Percentiles rank a stretch among this genome's conserved stretches.
Evolutionary conservation across 331 rosid genomes (phyloP).

Genomic region (Dryas integrifolia): DNA sequence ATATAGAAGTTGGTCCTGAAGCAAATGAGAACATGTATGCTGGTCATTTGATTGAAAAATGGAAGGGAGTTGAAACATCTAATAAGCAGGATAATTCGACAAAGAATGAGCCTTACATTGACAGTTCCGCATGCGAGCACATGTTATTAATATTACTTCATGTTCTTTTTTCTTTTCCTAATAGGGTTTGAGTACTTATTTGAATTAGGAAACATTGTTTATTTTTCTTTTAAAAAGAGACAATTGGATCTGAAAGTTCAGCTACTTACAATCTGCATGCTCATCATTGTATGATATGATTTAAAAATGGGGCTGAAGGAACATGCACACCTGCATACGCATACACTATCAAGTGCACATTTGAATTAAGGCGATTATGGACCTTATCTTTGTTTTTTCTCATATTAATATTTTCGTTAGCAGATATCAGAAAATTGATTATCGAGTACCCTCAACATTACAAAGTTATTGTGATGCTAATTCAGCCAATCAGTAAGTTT

Average conservation of each 20-base stretch:
- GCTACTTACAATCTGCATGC: not conserved
- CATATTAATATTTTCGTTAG: slow-evolving; percentile 25
- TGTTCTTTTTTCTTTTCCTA: no score
- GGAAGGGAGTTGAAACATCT: no score
- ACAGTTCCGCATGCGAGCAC: no score
- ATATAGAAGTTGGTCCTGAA: no score
- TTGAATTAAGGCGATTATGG: not conserved
- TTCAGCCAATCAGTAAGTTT: slow-evolving; percentile 58
- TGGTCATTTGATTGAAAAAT: no score
- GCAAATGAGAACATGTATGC: no score
- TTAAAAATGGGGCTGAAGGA: not conserved
- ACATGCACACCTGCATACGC: not conserved
- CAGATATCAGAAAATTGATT: slow-evolving; percentile 86
- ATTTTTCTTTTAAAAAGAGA: no score
- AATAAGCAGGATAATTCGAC: no score
- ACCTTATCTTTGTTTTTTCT: slow-evolving; percentile 18
- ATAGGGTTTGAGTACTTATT: no score
- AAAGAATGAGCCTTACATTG: no score
- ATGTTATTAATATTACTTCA: no score
- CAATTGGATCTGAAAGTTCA: not conserved
- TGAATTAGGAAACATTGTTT: no score
- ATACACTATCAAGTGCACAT: not conserved
- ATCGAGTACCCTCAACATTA: slow-evolving; percentile 69
- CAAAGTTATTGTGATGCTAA: slow-evolving; percentile 67
- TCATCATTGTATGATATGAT: not conserved